Base-by-base conservation (phyloP, 441 rosid species). In the Pelargonium australe region DNA sequence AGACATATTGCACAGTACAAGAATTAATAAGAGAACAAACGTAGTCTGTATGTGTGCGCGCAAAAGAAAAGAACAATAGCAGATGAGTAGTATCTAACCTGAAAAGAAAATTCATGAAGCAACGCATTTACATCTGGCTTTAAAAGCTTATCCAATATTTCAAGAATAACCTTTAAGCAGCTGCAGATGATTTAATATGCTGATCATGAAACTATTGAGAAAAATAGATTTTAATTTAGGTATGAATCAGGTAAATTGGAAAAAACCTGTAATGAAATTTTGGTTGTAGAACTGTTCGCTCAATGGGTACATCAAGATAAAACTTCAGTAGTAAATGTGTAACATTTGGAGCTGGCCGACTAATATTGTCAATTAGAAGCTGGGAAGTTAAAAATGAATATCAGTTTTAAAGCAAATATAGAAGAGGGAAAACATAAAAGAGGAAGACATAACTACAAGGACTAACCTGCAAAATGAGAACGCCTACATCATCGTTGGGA, bases 101-200 rank as follows among this genome's bases (percentile, higher is more conserved):
- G 98, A 73, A 95, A 90, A 69, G 96, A 90, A 73, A 92, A 90
- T 80, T 95, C 99, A 82, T 90, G 87, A 75, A 95, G 88, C 78
- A 85, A 76, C 68, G 88, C 86, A 80, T 95, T 95, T 69, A 84
- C 78, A 60, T 95, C 93, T 64, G 95, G 90, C 82, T 84, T 95
- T 71, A 77, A 75, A 73, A 87, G 85, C 73, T 85, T 87, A 74
- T 87, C 99, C 85, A 95, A 76, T 71, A 85, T 82, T 82, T 95
- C 97, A 70, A 95, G 98, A 76, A 89, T 85, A 79, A 95, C 89
- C 89, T 87, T 95, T 84, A 95, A 84, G 81, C 96, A 95, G 85
- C 99, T 95, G 82, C 76, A 83, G 67, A 73, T 68, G 51, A 64
- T 64, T 72, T 34, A 43, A 62, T 20, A 66, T 67, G 49, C 41